These are phyloP conservation scores for Meyerozyma sp. DNA, from an alignment of 1,139 yeast genomes.

Conservation along the genomic window DNA sequence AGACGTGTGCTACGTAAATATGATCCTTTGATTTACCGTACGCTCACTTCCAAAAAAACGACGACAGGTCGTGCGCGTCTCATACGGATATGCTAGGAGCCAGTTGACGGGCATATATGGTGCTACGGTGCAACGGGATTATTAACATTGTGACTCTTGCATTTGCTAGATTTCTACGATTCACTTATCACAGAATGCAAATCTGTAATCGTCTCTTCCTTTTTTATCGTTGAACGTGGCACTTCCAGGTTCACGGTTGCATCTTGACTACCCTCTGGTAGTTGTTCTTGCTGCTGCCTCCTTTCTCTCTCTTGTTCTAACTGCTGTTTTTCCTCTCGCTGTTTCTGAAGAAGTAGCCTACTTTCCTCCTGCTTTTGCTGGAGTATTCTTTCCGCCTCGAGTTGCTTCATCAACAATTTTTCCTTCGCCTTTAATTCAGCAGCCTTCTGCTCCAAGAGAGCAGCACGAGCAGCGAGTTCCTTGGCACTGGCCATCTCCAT, in stretches of 20 bases:
- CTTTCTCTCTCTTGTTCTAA: background rate
- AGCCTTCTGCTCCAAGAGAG: constrained; percentile 71
- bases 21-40: background rate
- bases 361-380: constrained; percentile 7
- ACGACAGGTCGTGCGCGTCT: constrained; percentile 1
- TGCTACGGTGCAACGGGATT: background rate
- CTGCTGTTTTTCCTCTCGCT: background rate
- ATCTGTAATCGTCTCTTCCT: constrained; percentile 53
- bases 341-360: constrained; percentile 1
- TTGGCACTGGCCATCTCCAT: constrained; percentile 72
- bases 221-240: constrained; percentile 20
- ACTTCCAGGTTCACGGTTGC: background rate
- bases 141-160: background rate
- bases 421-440: constrained; percentile 68
- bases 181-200: constrained; percentile 37
- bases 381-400: constrained; percentile 18
- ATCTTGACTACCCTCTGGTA: background rate
- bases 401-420: constrained; percentile 39
- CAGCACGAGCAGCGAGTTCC: constrained; percentile 67
- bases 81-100: no score
- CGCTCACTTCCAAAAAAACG: background rate
- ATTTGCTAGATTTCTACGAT: background rate
- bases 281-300: constrained; percentile 1
- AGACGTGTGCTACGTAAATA: background rate
- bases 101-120: background rate